These are phyloP conservation scores for Gracilaria caudata DNA, from an alignment of 23 red algal species.

Conservation along the genomic window DNA sequence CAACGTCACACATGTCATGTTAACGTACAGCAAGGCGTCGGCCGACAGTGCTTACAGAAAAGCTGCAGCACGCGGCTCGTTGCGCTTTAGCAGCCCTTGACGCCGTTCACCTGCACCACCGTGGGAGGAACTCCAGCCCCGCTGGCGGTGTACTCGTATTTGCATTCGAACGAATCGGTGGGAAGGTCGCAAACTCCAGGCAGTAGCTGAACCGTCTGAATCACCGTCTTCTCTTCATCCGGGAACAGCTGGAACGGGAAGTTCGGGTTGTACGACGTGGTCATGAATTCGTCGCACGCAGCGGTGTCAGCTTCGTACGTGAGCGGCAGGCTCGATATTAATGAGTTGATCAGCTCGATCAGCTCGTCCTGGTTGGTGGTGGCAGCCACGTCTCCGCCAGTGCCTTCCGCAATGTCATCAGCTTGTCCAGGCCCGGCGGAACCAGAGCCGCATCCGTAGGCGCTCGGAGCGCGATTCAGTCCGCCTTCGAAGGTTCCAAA, in stretches of 20 bases:
- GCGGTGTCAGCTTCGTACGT: background rate
- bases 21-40: too few relatives aligned
- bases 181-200: background rate
- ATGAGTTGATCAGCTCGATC: background rate
- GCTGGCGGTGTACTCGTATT: slow-evolving; percentile 15
- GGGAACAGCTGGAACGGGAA: background rate
- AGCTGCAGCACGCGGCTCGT: too few relatives aligned
- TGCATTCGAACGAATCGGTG: slow-evolving; percentile 13
- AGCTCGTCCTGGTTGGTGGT: background rate
- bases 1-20: too few relatives aligned
- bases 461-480: background rate
- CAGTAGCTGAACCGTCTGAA: slow-evolving; percentile 23
- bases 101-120: background rate
- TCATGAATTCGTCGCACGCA: background rate
- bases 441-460: background rate
- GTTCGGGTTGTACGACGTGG: background rate
- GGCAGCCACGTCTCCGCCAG: background rate
- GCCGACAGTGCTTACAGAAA: too few relatives aligned
- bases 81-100: slow-evolving; percentile 21
- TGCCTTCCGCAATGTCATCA: slow-evolving; percentile 15
- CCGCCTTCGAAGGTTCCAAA: slow-evolving; percentile 12
- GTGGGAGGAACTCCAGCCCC: slow-evolving; percentile 7
- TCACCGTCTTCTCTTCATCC: slow-evolving; percentile 14
- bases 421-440: background rate
- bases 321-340: slow-evolving; percentile 6